Conservation (phyloP, 164 flowering plant genomes). For the Magnolia changhungtana region DNA sequence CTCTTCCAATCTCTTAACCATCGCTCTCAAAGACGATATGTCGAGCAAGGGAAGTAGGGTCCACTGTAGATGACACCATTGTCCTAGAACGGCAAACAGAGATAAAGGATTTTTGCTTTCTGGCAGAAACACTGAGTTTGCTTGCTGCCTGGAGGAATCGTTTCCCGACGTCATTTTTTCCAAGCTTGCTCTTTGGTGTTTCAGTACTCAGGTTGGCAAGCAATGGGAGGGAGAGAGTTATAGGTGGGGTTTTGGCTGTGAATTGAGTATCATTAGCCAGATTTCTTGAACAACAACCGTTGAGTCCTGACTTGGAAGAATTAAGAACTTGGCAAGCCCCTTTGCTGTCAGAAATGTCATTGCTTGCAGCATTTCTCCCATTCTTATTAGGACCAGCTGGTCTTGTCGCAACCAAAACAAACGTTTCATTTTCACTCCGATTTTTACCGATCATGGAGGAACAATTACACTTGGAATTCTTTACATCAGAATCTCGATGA, state of each 20-base stretch:
- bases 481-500: neutral
- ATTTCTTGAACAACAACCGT: slow-evolving; percentile 7
- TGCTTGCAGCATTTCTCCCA: neutral
- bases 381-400: neutral
- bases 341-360: neutral
- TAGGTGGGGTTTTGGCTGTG: slow-evolving; percentile 18
- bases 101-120: slow-evolving; percentile 20
- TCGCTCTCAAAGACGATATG: slow-evolving; percentile 37
- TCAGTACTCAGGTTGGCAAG: slow-evolving; percentile 2
- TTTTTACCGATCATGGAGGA: neutral
- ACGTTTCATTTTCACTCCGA: neutral
- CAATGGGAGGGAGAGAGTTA: neutral
- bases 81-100: slow-evolving; percentile 18
- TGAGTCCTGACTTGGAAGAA: slow-evolving; percentile 3
- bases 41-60: slow-evolving; percentile 14
- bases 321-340: neutral
- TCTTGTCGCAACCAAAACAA: neutral
- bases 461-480: neutral
- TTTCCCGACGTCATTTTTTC: slow-evolving; percentile 39
- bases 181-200: slow-evolving; percentile 14
- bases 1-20: slow-evolving; percentile 18
- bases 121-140: slow-evolving; percentile 28
- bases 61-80: neutral
- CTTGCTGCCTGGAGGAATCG: slow-evolving; percentile 41
- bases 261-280: slow-evolving; percentile 7